These are phyloP conservation scores for Chalciporus pseudorubinellus DNA, from an alignment of 768 basidiomycete genomes.

Conservation along the genomic window DNA sequence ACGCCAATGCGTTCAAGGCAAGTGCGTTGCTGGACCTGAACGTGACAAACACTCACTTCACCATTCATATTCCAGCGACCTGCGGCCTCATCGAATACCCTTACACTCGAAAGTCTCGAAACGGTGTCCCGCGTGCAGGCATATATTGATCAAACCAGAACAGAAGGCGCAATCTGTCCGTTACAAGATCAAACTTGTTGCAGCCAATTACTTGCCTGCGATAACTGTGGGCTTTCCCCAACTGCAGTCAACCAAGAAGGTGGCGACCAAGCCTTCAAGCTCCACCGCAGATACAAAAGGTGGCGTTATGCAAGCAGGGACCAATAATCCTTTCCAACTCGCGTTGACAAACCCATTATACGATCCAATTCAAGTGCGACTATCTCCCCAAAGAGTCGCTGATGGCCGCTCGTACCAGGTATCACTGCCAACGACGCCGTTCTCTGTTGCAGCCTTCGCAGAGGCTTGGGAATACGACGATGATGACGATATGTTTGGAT, in stretches of 20 bases:
- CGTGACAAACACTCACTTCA: background rate
- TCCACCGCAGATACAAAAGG: slow-evolving; percentile 38
- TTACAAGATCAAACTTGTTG: slow-evolving; percentile 97
- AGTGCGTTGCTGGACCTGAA: slow-evolving; percentile 10
- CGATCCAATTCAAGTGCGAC: slow-evolving; percentile 90
- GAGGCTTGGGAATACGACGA: slow-evolving; percentile 99
- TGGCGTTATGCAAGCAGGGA: slow-evolving; percentile 61
- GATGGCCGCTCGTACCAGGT: slow-evolving; percentile 60
- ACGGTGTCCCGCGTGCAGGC: slow-evolving; percentile 90
- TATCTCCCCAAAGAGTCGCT: slow-evolving; percentile 67
- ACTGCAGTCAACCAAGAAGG: slow-evolving; percentile 38
- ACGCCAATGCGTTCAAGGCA: slow-evolving; percentile 63
- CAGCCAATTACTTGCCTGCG: slow-evolving; percentile 89
- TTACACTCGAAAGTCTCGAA: slow-evolving; percentile 93
- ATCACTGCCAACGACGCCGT: slow-evolving; percentile 71
- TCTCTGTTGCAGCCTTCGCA: slow-evolving; percentile 85
- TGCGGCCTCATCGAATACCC: slow-evolving; percentile 87
- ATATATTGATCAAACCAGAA: slow-evolving; percentile 98
- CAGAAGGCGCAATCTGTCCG: slow-evolving; percentile 92
- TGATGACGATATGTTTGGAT: slow-evolving; percentile 79
- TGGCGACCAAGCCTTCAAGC: slow-evolving; percentile 35
- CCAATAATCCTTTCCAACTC: slow-evolving; percentile 85
- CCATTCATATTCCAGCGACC: slow-evolving; percentile 50
- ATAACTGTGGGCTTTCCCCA: slow-evolving; percentile 73
- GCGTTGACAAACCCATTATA: slow-evolving; percentile 93